These are phyloP conservation scores for Globisporangium acanthophoron DNA, from an alignment of 352 stramenopile genomes.

Conservation along the genomic window DNA sequence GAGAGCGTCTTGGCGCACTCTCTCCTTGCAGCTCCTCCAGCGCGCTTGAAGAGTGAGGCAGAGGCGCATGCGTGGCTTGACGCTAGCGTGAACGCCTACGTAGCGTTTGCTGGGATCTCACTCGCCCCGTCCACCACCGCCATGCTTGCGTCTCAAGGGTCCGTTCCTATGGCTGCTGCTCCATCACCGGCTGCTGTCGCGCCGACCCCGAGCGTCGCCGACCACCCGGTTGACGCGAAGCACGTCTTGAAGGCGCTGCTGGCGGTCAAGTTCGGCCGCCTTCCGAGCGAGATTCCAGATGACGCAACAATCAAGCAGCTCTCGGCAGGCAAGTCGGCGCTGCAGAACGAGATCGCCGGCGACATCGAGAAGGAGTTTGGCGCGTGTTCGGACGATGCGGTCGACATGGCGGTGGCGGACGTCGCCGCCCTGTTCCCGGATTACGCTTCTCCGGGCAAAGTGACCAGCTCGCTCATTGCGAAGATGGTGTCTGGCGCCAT, in stretches of 20 bases:
- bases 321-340: constrained; percentile 69
- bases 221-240: constrained; percentile 61
- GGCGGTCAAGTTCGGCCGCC: constrained; percentile 70
- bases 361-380: constrained; percentile 86
- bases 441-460: constrained; percentile 72
- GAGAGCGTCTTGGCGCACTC: constrained; percentile 75
- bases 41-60: constrained; percentile 63
- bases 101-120: constrained; percentile 64
- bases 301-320: constrained; percentile 75
- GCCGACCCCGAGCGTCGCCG: constrained; percentile 42
- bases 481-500: constrained; percentile 81
- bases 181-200: constrained; percentile 29
- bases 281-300: constrained; percentile 55
- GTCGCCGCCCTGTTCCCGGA: constrained; percentile 59
- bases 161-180: background rate
- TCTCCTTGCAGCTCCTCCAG: constrained; percentile 46
- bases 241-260: constrained; percentile 77
- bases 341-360: constrained; percentile 88
- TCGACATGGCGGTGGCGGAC: constrained; percentile 71
- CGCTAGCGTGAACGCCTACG: constrained; percentile 59
- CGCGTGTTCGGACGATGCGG: constrained; percentile 61
- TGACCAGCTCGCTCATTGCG: constrained; percentile 64
- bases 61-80: constrained; percentile 83
- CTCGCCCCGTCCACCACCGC: constrained; percentile 23
- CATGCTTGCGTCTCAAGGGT: background rate